Conservation (phyloP, 345 rosid species). For the Leavenworthia alabamica region DNA sequence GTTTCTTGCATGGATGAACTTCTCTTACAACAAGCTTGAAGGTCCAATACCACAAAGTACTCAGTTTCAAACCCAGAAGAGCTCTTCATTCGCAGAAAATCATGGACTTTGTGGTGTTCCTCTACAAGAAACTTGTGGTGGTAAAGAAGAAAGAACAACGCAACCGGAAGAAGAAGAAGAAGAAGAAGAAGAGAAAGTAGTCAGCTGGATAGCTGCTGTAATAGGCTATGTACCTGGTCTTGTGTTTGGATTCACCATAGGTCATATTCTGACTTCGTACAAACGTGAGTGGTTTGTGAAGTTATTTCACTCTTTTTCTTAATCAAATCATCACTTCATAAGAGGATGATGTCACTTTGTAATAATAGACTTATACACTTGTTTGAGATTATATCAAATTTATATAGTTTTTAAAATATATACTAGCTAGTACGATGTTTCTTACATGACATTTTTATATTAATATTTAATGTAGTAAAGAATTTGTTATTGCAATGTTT, state of each 20-base stretch:
- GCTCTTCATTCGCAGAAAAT: constrained; percentile 8
- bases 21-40: constrained; percentile 16
- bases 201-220: constrained; percentile 18
- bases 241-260: constrained; percentile 9
- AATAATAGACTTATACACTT: not conserved
- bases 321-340: not conserved
- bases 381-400: not conserved
- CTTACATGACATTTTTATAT: not conserved
- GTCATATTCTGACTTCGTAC: constrained; percentile 9
- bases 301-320: not conserved
- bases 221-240: constrained; percentile 1
- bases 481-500: not conserved
- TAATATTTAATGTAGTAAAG: not conserved
- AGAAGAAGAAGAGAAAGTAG: not conserved
- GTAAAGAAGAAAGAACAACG: not conserved
- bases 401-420: not conserved
- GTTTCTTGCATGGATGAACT: constrained; percentile 3
- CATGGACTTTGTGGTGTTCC: not conserved
- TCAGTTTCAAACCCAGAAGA: constrained; percentile 17
- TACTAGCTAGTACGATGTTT: not conserved
- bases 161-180: not conserved
- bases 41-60: constrained; percentile 23
- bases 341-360: not conserved
- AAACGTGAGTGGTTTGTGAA: not conserved
- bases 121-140: not conserved